Evolutionary conservation across 352 stramenopile species (phyloP), one percentile per base, ranked within the genome.

Genomic region (Halophytophthora batemanensis): DNA sequence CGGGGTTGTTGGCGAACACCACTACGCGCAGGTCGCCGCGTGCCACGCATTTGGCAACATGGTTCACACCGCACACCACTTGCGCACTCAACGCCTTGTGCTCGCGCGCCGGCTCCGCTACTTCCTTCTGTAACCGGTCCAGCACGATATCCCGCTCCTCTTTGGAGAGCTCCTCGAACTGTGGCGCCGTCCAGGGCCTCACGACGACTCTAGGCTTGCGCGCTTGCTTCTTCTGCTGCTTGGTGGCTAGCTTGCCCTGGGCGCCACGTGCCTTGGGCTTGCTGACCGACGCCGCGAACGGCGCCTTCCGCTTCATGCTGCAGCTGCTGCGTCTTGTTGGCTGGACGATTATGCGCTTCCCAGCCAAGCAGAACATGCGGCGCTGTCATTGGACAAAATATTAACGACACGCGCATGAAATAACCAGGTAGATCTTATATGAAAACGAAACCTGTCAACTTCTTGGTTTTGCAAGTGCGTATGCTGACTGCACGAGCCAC

Each of bases 141-240:
- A 92, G 55, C 45, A 92, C 78, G 36, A 92, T 92, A 44, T 89
- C 81, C 38, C 78, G 78, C 28, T 87, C 77, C 40, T 92, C 81
- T 50, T 86, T 86, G 6, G 64, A 6, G 14, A 92, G 59, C 53
- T 87, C 77, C 33, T 74, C 56, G 39, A 77, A 86, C 59, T 90
- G 81, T 45, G 71, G 48, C 4, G 59, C 7, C 17, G 60, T 61
- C 71, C 74, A 90, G 12, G 75, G 66, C 1, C 77, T 67, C 33
- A 57, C 51, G 18, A 72, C 57, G 12, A 54, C 49, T 23, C 57
- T 58, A 3, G 48, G 39, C 15, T 33, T 23, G 6, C 31, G 29
- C 4, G 41, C 25, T 42, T 72, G 69, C 22, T 51, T 31, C 53
- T 59, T 67, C 41, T 59, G 37, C 17, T 15, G 23, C 33, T 62